Conservation (phyloP, 176 grass and related monocot genomes). For the Paspalum notatum region DNA sequence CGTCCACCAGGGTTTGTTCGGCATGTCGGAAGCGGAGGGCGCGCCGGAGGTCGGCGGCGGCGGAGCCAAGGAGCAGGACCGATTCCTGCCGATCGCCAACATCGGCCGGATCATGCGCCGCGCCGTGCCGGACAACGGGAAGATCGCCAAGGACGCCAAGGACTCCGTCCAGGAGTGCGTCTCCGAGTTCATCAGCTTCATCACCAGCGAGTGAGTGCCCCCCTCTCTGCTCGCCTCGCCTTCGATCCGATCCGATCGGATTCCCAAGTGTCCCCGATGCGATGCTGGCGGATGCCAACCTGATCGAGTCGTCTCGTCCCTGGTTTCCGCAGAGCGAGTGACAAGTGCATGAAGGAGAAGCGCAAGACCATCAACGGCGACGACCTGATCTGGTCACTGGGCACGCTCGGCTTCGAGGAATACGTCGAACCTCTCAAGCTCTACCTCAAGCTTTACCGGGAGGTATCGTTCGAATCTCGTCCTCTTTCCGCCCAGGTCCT, state of each 20-base stretch:
- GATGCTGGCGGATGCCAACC: no score
- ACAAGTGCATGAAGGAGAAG: slow-evolving; percentile 85
- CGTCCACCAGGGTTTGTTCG: not conserved
- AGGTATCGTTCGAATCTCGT: slow-evolving; percentile 42
- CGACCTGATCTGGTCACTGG: slow-evolving; percentile 70
- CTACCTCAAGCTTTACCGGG: slow-evolving; percentile 66
- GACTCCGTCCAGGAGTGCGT: slow-evolving; percentile 84
- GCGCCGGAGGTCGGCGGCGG: slow-evolving; percentile 26
- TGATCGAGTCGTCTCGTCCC: not conserved
- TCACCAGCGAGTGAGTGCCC: slow-evolving; percentile 68
- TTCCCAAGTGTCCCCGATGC: not conserved
- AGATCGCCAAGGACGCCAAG: slow-evolving; percentile 84
- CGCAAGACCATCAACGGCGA: slow-evolving; percentile 83
- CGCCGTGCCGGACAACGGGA: slow-evolving; percentile 76
- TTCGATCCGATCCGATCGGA: not conserved
- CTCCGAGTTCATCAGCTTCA: slow-evolving; percentile 87
- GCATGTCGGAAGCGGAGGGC: slow-evolving; percentile 61
- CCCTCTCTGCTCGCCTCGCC: not conserved
- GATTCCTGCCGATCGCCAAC: slow-evolving; percentile 79
- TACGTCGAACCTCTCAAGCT: slow-evolving; percentile 76
- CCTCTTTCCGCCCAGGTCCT: not conserved
- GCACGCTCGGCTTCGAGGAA: slow-evolving; percentile 70
- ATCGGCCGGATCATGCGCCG: slow-evolving; percentile 78
- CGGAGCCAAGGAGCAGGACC: slow-evolving; percentile 62
- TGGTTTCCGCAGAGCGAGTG: slow-evolving; percentile 58